Conservation (phyloP, 2,329 filamentous ascomycete species). For the Ilyonectria robusta region DNA sequence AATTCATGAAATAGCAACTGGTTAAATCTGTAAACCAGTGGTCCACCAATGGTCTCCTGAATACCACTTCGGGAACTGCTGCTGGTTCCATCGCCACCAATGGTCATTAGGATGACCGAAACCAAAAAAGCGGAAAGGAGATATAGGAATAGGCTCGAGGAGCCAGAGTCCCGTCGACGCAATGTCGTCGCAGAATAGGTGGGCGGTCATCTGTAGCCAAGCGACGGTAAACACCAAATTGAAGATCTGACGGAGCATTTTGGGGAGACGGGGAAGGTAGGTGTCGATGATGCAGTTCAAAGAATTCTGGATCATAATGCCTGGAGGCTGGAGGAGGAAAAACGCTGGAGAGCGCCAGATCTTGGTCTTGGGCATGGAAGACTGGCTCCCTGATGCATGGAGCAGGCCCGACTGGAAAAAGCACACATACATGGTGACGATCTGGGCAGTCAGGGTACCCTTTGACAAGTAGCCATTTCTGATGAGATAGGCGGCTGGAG, state of each 20-base stretch:
- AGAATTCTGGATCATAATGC: conserved; percentile 71
- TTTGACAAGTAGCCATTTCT: conserved; percentile 56
- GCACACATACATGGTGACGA: conserved; percentile 52
- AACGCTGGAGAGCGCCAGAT: conserved; percentile 74
- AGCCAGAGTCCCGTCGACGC: conserved; percentile 82
- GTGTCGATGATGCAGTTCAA: conserved; percentile 54
- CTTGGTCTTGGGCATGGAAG: conserved; percentile 68
- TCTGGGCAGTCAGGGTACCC: conserved; percentile 45
- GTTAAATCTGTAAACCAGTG: conserved; percentile 52
- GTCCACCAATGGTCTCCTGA: conserved; percentile 75
- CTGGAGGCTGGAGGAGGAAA: conserved; percentile 79
- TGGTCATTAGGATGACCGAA: conserved; percentile 72
- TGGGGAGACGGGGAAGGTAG: conserved; percentile 60
- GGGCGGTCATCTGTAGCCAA: conserved; percentile 79
- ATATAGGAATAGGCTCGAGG: conserved; percentile 85
- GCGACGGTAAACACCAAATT: conserved; percentile 74
- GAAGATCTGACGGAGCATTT: conserved; percentile 60
- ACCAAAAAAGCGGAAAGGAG: conserved; percentile 76
- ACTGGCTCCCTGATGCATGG: conserved; percentile 79
- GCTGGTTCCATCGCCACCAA: conserved; percentile 77
- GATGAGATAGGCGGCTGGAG: conserved; percentile 67
- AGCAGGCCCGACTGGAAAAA: conserved; percentile 78
- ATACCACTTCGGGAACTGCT: conserved; percentile 69
- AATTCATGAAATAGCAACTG: not conserved
- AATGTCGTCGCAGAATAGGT: conserved; percentile 82